These are phyloP conservation scores for Colletotrichum navitas DNA, from an alignment of 2,329 filamentous ascomycete species.

Conservation along the genomic window DNA sequence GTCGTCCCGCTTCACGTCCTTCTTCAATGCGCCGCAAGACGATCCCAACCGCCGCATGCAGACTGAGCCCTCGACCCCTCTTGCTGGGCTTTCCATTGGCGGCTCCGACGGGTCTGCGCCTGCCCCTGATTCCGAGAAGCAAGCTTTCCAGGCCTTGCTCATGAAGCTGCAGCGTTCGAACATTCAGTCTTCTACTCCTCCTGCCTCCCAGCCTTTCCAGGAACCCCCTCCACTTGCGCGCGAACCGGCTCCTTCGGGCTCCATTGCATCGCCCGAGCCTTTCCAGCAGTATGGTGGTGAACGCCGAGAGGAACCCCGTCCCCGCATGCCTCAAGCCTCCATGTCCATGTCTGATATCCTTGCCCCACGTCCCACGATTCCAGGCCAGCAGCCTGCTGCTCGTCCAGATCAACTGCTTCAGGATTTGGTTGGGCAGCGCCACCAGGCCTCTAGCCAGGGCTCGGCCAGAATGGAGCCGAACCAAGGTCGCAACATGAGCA, in stretches of 20 bases:
- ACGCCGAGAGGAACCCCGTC: slow-evolving; percentile 58
- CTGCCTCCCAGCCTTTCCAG: slow-evolving; percentile 58
- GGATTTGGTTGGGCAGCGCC: slow-evolving; percentile 71
- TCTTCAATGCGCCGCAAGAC: slow-evolving; percentile 74
- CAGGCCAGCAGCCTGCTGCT: slow-evolving; percentile 60
- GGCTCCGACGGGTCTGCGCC: slow-evolving; percentile 48
- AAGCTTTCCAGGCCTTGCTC: slow-evolving; percentile 86
- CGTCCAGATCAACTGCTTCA: slow-evolving; percentile 72
- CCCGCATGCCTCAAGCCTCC: slow-evolving; percentile 56
- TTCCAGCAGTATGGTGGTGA: slow-evolving; percentile 62
- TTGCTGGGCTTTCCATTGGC: slow-evolving; percentile 49
- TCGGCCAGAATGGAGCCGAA: slow-evolving; percentile 60
- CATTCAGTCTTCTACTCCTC: slow-evolving; percentile 58
- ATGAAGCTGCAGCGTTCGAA: slow-evolving; percentile 80
- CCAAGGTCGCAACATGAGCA: slow-evolving; percentile 66
- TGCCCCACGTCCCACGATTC: slow-evolving; percentile 60
- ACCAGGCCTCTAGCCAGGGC: slow-evolving; percentile 65
- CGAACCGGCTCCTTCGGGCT: slow-evolving; percentile 47
- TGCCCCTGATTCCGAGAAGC: slow-evolving; percentile 77
- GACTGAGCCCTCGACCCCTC: slow-evolving; percentile 62
- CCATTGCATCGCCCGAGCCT: slow-evolving; percentile 61
- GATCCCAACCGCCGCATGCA: slow-evolving; percentile 61
- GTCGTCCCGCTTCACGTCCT: slow-evolving; percentile 87
- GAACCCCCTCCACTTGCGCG: slow-evolving; percentile 52
- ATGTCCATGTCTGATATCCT: slow-evolving; percentile 64